Percentiles rank a stretch among this genome's conserved stretches.
Evolutionary conservation across 1,284 basidiomycete genomes (phyloP).

Genomic region (Schizopora paradoxa): DNA sequence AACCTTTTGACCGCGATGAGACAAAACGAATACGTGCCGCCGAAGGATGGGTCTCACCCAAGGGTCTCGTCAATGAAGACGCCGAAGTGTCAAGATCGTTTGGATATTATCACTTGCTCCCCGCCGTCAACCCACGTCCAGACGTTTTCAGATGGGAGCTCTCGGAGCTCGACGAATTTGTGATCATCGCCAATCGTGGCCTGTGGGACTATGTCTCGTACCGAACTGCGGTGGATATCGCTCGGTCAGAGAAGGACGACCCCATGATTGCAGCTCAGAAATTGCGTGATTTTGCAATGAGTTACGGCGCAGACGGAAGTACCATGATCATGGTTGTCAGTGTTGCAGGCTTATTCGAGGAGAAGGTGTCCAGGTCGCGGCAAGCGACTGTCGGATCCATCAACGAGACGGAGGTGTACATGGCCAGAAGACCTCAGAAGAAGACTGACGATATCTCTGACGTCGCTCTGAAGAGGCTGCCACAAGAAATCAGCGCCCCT

Average conservation of each 20-base stretch:
- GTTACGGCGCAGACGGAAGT: constrained; percentile 91
- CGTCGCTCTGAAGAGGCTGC: constrained; percentile 54
- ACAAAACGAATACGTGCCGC: constrained; percentile 83
- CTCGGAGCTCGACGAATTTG: constrained; percentile 88
- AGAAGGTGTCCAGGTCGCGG: constrained; percentile 35
- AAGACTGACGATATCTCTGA: constrained; percentile 47
- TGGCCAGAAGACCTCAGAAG: constrained; percentile 27
- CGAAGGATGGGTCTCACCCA: constrained; percentile 96
- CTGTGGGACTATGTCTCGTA: constrained; percentile 95
- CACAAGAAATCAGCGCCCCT: constrained; percentile 83
- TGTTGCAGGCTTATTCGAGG: constrained; percentile 73
- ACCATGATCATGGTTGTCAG: constrained; percentile 98
- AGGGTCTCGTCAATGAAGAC: constrained; percentile 90
- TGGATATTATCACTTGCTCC: constrained; percentile 89
- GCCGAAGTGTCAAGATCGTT: constrained; percentile 90
- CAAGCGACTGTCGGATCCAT: constrained; percentile 42
- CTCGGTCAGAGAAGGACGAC: constrained; percentile 77
- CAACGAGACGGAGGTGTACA: constrained; percentile 37
- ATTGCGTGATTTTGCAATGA: constrained; percentile 93
- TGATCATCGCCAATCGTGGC: constrained; percentile 91
- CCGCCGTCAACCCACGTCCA: constrained; percentile 88
- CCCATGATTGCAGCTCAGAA: constrained; percentile 98
- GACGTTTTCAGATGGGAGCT: constrained; percentile 71
- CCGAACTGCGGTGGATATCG: constrained; percentile 97
- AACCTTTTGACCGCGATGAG: constrained; percentile 87